Evolutionary conservation across 805 yeast species (phyloP), one percentile per base, ranked within the genome.

Genomic region (Candida maltosa): DNA sequence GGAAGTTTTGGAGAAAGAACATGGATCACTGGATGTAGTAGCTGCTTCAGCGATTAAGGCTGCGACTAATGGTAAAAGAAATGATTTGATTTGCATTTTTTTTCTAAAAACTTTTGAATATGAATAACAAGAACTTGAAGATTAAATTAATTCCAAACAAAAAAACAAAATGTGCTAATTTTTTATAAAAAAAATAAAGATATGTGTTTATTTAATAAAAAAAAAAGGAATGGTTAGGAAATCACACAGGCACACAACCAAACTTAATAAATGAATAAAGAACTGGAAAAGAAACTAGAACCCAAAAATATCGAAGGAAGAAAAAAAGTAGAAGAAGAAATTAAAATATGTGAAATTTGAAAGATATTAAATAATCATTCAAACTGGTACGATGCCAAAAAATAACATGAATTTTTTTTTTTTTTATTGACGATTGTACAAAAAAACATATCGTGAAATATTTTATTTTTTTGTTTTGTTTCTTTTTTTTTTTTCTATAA

Each of bases 1-100:
- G 39, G 69, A 62, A 34, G 62, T 58, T 20, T 41, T 48, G 39
- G 62, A 58, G 40, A 60, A 60, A 10, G 70, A 63, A 47, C 73
- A 67, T n/a, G 54, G 41, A 35, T 41, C 37, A n/a, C 35, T 21
- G 11, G 33, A 21, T 14, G 35, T 30, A 6, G 18, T 12, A 12
- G 25, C 30, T 16, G 40, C 37, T 9, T 22, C 31, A 21, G 26
- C 23, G 2, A 22, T 29, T 7, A 14, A 11, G 10, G 29, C 35
- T 21, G 32, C 16, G 10, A 21, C 21, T 16, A 19, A 16, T 18
- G 32, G 7, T 15, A 15, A 29, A n/a, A 34, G 22, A 24, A 34
- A 10, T 26, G 39, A 22, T 24, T 34, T 34, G 20, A 36, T 22
- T 26, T 31, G 38, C 41, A 33, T 35, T 16, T 32, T 22, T 6